Conservation (phyloP, 345 rosid genomes). For the Psidium friedrichsthalianum region DNA sequence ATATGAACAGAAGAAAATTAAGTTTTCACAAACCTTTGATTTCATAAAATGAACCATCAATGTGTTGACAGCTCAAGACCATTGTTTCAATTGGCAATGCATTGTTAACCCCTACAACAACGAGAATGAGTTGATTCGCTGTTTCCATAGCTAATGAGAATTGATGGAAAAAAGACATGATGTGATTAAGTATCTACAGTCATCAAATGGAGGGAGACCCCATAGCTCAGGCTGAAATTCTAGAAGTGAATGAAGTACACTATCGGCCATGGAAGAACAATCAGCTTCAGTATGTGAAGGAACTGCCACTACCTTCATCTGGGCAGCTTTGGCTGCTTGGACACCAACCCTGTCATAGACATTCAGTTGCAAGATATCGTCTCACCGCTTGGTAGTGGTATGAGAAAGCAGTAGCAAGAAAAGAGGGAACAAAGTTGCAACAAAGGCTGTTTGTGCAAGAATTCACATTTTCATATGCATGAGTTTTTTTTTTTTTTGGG, state of each 20-base stretch:
- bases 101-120: slow-evolving; percentile 14
- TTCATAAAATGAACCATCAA: slow-evolving; percentile 11
- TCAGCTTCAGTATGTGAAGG: slow-evolving; percentile 30
- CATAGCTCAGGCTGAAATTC: slow-evolving; percentile 28
- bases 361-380: not conserved
- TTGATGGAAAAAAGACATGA: not conserved
- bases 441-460: not conserved
- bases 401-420: not conserved
- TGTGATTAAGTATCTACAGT: slow-evolving; percentile 11
- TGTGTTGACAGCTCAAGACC: slow-evolving; percentile 2
- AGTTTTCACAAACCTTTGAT: slow-evolving; percentile 9
- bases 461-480: not conserved
- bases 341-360: slow-evolving; percentile 25
- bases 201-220: slow-evolving; percentile 35
- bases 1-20: not conserved
- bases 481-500: not conserved
- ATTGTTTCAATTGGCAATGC: slow-evolving; percentile 24
- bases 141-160: not conserved
- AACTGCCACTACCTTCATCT: slow-evolving; percentile 31
- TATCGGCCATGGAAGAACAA: slow-evolving; percentile 21
- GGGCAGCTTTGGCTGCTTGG: slow-evolving; percentile 30
- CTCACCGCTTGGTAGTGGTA: not conserved
- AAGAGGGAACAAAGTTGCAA: not conserved
- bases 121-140: not conserved
- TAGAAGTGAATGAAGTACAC: slow-evolving; percentile 23